Conservation (phyloP, 2,329 filamentous ascomycete species). For the Monascus ruber region DNA sequence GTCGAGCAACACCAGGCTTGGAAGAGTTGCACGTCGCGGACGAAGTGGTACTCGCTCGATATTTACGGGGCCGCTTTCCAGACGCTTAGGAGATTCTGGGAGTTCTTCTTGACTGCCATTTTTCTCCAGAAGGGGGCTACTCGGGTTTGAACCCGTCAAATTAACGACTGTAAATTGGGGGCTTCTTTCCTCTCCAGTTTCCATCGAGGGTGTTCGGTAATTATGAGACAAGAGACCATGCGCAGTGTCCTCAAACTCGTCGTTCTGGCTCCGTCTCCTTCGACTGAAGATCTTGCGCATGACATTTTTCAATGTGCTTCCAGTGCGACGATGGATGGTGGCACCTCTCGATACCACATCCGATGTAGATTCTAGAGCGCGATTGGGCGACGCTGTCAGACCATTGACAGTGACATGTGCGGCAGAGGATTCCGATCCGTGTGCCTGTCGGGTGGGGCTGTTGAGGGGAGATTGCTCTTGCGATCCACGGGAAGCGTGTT, state of each 20-base stretch:
- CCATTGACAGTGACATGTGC: too few relatives aligned
- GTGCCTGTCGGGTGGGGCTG: too few relatives aligned
- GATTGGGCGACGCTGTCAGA: too few relatives aligned
- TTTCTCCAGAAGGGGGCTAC: background rate
- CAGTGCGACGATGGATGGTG: conserved; percentile 25
- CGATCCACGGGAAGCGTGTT: too few relatives aligned
- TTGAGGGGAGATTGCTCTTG: too few relatives aligned
- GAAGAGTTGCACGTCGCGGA: conserved; percentile 32
- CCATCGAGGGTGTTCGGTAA: background rate
- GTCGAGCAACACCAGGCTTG: conserved; percentile 33
- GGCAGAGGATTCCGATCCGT: too few relatives aligned
- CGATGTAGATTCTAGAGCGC: conserved; percentile 5
- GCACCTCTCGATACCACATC: conserved; percentile 14
- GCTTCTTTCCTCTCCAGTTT: background rate
- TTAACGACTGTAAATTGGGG: background rate
- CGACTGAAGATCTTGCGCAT: conserved; percentile 35
- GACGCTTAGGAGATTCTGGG: conserved; percentile 6
- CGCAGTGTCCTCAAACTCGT: conserved; percentile 15
- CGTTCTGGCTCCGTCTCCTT: conserved; percentile 23
- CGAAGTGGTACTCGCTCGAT: conserved; percentile 12
- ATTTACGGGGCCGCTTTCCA: conserved; percentile 10
- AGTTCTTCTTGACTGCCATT: background rate
- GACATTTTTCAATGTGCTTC: conserved; percentile 32
- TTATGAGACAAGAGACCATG: conserved; percentile 10
- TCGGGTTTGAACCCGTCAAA: background rate